Evolutionary conservation across 2,329 filamentous ascomycete species (phyloP), one percentile per base, ranked within the genome.

Genomic region (Proliferodiscus dingleyae): DNA sequence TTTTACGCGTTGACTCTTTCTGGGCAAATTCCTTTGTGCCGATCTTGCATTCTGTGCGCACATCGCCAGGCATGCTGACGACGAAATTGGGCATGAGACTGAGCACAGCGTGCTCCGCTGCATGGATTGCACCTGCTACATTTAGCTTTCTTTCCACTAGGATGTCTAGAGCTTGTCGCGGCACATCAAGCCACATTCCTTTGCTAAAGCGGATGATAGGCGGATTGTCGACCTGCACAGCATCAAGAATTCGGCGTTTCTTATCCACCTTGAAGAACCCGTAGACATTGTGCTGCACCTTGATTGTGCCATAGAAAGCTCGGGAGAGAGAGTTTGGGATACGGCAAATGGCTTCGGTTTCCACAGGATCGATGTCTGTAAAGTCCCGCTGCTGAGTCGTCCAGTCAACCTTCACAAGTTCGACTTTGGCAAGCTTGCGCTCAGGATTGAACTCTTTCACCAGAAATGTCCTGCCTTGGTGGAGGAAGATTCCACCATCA

Each of bases 201-300:
- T 93, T 94, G 58, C 81, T 87, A 61, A 83, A 77, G 3, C 89
- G 80, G 40, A 93, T 80, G 41, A 97, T 88, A 0, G 93, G 89
- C 3, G 91, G 90, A 56, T 95, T 95, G 64, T 96, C 88, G 18
- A 97, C 89, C 49, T 91, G 80, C 0, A 97, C 85, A 2, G 91
- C 91, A 63, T 98, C 93, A 11, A 97, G 77, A 46, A 97, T 87
- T 2, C 88, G 81, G 2, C 85, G 80, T 55, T 81, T 84, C 61
- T 84, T 85, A 66, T 97, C 90, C n/a, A 96, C 72, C 64, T 97
- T 97, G 76, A 96, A 97, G 71, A 93, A 98, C 2, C 93, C 93
- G 64, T 94, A 97, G 2, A 98, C 89, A 23, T 87, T 84, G 55
- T 91, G 85, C 53, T 85, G 80, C 59, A 97, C 90, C 58, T 85